Base-by-base conservation (phyloP, 257 asterid species). In the Oldenlandia corymbosa region DNA sequence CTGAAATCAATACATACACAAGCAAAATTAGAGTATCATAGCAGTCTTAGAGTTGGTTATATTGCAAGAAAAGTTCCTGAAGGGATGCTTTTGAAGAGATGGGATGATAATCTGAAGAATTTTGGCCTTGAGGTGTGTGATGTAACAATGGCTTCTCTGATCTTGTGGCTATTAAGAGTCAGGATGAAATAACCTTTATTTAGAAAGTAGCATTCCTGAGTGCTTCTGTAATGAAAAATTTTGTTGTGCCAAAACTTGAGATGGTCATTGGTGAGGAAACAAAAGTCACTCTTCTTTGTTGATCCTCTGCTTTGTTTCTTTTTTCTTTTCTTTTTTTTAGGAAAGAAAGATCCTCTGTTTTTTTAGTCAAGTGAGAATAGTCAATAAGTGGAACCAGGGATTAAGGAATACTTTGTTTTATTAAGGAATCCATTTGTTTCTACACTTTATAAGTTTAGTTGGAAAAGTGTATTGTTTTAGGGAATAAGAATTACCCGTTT, bases 191-290 rank as follows among this genome's bases (percentile, higher is more conserved):
- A 37, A 71, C 80, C 0, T 75, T 73, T 70, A 64, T 87, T 43
- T 84, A 80, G 73, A 82, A 82, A 62, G 89, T 92, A 67, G 92
- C 92, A 12, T 75, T 76, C 68, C 66, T 87, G 78, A 79, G 86
- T 71, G 81, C 92, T 17, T 68, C 62, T 48, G 84, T 73, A 10
- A 80, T 87, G 95, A 82, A 83, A 66, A 64, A 68, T 58, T 87
- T 78, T 72, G 92, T 84, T 68, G 88, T 87, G 27, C 90, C 95
- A 13, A 79, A 76, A 54, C 74, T 87, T 64, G 86, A 79, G 69
- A 76, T 74, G 75, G 75, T 81, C 41, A 81, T 86, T 62, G 91
- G 83, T 51, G 91, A 85, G 76, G 97, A 85, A 82, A 85, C 76
- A 70, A 81, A 83, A 70, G 90, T 84, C 28, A 72, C 85, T 1